Evolutionary conservation across 306 rosid species (phyloP).

Genomic region (Vigna mungo): DNA sequence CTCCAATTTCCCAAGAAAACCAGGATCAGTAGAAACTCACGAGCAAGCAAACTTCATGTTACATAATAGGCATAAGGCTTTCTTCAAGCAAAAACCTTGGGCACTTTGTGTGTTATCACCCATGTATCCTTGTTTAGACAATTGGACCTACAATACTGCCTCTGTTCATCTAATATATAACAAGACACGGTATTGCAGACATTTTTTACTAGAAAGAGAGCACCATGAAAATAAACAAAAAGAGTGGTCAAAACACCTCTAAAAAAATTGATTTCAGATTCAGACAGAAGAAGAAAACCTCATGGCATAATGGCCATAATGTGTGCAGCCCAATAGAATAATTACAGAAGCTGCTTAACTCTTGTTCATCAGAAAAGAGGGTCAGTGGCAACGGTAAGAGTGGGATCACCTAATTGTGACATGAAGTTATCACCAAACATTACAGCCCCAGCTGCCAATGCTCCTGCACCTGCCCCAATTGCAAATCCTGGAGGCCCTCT

Average conservation of each 20-base stretch:
- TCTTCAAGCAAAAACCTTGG: not conserved
- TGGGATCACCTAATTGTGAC: slow-evolving; percentile 78
- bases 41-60: too few species aligned
- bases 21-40: too few species aligned
- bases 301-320: slow-evolving; percentile 22
- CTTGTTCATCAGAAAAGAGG: slow-evolving; percentile 57
- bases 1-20: too few species aligned
- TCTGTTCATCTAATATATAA: too few species aligned
- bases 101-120: not conserved
- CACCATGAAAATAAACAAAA: not conserved
- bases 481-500: slow-evolving; percentile 68
- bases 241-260: not conserved
- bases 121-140: not conserved
- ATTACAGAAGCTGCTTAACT: slow-evolving; percentile 12
- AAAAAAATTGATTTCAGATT: slow-evolving; percentile 7
- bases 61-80: too few species aligned
- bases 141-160: too few species aligned
- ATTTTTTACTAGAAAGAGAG: not conserved
- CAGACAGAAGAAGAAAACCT: not conserved
- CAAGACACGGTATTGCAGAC: not conserved
- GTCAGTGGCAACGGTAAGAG: slow-evolving; percentile 58
- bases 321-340: not conserved
- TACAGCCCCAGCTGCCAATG: slow-evolving; percentile 85
- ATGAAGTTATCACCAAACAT: slow-evolving; percentile 79
- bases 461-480: slow-evolving; percentile 66